Conservation (phyloP, 139 green algal genomes). For the Picochlorum sp. region DNA sequence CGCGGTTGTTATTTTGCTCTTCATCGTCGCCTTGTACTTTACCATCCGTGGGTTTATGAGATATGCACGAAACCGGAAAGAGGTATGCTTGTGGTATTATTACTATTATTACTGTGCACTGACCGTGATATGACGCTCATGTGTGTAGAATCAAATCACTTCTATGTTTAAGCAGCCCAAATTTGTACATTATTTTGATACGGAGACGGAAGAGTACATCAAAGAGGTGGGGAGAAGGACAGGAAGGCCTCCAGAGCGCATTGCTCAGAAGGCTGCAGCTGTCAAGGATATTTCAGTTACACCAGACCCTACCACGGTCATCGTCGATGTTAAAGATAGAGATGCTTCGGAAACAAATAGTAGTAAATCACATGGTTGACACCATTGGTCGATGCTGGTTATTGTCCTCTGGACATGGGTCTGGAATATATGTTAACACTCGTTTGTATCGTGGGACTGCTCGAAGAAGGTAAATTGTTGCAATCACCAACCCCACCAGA, state of each 20-base stretch:
- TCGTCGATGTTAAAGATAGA: too few relatives aligned
- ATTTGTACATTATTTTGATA: neutral
- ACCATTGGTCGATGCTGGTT: neutral
- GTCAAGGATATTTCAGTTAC: neutral
- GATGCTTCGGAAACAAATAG: neutral
- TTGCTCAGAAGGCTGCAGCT: neutral
- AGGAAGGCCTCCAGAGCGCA: neutral
- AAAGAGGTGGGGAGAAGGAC: conserved; percentile 2
- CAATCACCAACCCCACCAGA: conserved; percentile 2
- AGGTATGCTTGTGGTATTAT: neutral
- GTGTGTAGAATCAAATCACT: neutral
- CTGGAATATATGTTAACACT: conserved; percentile 1
- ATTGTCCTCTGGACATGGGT: neutral
- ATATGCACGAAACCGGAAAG: neutral
- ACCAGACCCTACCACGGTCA: neutral
- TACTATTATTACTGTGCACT: neutral
- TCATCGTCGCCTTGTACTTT: neutral
- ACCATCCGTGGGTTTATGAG: neutral
- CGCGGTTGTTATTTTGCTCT: neutral
- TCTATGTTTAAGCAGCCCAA: neutral
- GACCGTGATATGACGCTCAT: too few relatives aligned
- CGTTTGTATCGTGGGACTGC: conserved; percentile 8
- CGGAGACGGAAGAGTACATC: neutral
- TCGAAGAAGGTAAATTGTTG: conserved; percentile 1
- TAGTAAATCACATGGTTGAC: neutral